Base-by-base conservation (phyloP, 805 yeast genomes). In the Saccharomycopsis amapae region DNA sequence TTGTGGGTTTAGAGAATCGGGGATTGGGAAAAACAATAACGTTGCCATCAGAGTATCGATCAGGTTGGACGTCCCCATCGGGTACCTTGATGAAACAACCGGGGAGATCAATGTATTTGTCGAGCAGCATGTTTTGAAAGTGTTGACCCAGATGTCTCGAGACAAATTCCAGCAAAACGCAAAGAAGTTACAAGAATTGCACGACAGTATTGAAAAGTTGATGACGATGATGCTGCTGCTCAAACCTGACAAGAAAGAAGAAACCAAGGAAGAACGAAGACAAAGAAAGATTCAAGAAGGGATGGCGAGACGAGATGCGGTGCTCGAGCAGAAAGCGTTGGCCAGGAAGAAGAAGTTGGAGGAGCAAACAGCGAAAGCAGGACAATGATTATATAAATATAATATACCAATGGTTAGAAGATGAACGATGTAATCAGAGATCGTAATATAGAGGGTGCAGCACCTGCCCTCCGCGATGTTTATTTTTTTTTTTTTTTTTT, bases 1-100 rank as follows among this genome's bases (percentile, higher is more conserved):
- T 2, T 81, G 93, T 63, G 96, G 96, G 2, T 87, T 82, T 57
- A 70, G 96, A 56, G 96, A 87, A 61, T 73, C 85, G 25, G 96
- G 96, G 1, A 85, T 87, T 38, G 94, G 94, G 5, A 70, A 79
- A 25, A 85, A 86, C 55, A 75, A 78, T 54, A 68, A 81, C 10
- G 94, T 87, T 5, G 96, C 88, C 0, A 74, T 87, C 17, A 68
- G 96, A 52, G 82, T 78, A 1, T 78, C 86, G 3, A 78, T 87
- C 47, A 76, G 76, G 51, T 60, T 87, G 20, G 95, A 87, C 58
- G 69, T 80, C 0, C 96, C 96, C 1, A 74, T 86, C 26, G 96
- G 89, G 0, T 75, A 63, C 54, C 60, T 71, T 10, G 58, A 63
- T 18, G 65, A 63, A 3, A 39, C 38, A 17, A 34, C 35, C 18